These are phyloP conservation scores for Zygotorulaspora sp. DNA, from an alignment of 805 yeast genomes.

Conservation along the genomic window DNA sequence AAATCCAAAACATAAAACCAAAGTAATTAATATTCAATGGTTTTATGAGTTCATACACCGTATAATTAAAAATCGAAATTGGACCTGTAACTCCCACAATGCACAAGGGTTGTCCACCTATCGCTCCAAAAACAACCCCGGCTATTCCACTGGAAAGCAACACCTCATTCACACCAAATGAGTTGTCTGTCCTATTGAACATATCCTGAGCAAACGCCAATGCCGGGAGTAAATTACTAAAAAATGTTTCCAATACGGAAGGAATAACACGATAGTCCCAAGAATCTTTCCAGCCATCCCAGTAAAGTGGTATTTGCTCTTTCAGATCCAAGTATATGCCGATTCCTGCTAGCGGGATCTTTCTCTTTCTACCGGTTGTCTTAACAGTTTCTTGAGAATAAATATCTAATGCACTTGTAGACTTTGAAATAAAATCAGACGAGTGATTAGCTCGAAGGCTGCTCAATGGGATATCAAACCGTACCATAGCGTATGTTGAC, in stretches of 20 bases:
- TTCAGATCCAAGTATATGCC: slow-evolving; percentile 37
- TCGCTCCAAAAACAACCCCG: slow-evolving; percentile 80
- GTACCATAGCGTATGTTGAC: too few relatives aligned
- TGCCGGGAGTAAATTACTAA: slow-evolving; percentile 89
- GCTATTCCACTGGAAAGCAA: slow-evolving; percentile 80
- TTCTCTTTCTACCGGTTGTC: slow-evolving; percentile 1
- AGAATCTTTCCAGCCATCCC: slow-evolving; percentile 78
- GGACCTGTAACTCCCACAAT: slow-evolving; percentile 98
- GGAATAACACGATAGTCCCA: slow-evolving; percentile 85
- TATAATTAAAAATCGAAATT: slow-evolving; percentile 83
- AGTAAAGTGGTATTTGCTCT: slow-evolving; percentile 56
- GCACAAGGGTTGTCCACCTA: slow-evolving; percentile 88
- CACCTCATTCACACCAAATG: slow-evolving; percentile 91
- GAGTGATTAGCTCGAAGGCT: neutral
- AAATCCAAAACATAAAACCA: slow-evolving; percentile 94
- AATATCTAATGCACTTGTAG: neutral
- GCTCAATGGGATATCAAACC: too few relatives aligned
- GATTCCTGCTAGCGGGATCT: slow-evolving; percentile 26
- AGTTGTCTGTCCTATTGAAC: slow-evolving; percentile 84
- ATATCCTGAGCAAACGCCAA: slow-evolving; percentile 95
- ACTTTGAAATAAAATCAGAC: neutral
- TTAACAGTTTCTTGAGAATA: neutral
- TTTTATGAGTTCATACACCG: slow-evolving; percentile 48
- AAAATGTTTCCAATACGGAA: slow-evolving; percentile 72
- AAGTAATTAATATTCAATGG: slow-evolving; percentile 51